Evolutionary conservation across 768 basidiomycete species (phyloP).

Genomic region (Russula foetens): DNA sequence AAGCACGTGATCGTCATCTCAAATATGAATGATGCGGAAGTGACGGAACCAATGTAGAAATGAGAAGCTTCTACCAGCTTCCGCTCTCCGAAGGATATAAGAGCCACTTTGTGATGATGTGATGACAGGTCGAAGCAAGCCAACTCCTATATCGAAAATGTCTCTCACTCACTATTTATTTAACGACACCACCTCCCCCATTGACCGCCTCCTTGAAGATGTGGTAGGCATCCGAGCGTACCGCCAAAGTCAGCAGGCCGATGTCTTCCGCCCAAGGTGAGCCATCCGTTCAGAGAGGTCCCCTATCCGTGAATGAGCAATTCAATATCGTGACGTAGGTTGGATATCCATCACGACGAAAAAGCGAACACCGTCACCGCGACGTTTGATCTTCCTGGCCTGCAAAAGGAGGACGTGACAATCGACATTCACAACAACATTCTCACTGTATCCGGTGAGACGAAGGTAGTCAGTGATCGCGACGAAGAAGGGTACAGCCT

Average conservation of each 20-base stretch:
- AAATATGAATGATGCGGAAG: too few species aligned
- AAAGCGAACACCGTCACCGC: constrained; percentile 44
- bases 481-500: constrained; percentile 31
- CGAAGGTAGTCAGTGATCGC: constrained; percentile 26
- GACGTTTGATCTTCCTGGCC: constrained; percentile 49
- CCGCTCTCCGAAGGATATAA: too few species aligned
- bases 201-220: constrained; percentile 39
- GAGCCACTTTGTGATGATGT: background rate
- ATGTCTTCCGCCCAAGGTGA: constrained; percentile 14
- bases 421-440: constrained; percentile 45
- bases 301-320: background rate
- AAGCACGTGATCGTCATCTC: too few species aligned
- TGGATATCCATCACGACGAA: constrained; percentile 46
- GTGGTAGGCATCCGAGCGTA: constrained; percentile 25
- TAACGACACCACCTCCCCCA: constrained; percentile 31
- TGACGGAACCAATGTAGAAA: too few species aligned
- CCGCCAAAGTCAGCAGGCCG: constrained; percentile 10
- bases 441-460: constrained; percentile 46
- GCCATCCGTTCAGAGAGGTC: background rate
- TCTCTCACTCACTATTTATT: constrained; percentile 32
- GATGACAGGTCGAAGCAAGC: too few species aligned
- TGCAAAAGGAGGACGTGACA: constrained; percentile 41
- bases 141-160: constrained; percentile 17
- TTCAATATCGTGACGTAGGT: constrained; percentile 27
- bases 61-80: too few species aligned